Evolutionary conservation across 768 basidiomycete genomes (phyloP), one percentile per base, ranked within the genome.

Genomic region (Melanogaster broomeanus): DNA sequence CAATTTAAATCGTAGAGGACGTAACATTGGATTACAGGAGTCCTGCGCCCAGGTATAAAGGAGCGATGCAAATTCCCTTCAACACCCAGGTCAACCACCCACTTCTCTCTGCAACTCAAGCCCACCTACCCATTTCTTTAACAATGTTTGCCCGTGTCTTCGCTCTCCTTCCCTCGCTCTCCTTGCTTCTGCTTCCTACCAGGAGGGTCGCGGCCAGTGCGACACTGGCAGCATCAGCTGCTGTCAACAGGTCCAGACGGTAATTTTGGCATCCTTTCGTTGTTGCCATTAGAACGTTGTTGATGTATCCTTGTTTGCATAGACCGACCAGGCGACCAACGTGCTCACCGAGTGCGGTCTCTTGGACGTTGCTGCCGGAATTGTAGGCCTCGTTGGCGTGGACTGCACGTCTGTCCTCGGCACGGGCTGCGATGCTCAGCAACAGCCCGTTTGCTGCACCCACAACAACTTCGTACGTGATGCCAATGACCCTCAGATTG

Each of bases 131-230:
- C n/a, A 12, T 1, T 3, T 34, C n/a, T 6, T 22, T 25, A 24
- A 22, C 3, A 13, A 62, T 62, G 61, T 52, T 64, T 19, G 45
- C 62, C 42, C 58, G 56, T 6, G 6, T 61, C 48, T 16, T 60
- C 10, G 48, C 63, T 34, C 42, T 65, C 22, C n/a, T 56, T 3
- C 56, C 56, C 31, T 65, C 8, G 64, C 53, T 47, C 42, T 58
- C 24, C 37, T 61, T 9, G 61, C 25, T 19, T 43, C 52, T 22
- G 56, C 58, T 10, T 19, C 39, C 0, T 44, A 45, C 48, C 52
- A 50, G 6, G 25, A 47, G 33, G 52, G 44, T 2, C 49, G 58
- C 4, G 21, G n/a, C 19, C 37, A 49, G 24, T 65, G 63, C 33
- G 48, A 30, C 53, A 58, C 46, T 12, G 52, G 54, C 0, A 0